Percentiles rank a stretch among this genome's conserved stretches.
These are phyloP conservation scores for Paspalum vaginatum DNA, from an alignment of 176 grass and related monocot species.

Conservation along the genomic window DNA sequence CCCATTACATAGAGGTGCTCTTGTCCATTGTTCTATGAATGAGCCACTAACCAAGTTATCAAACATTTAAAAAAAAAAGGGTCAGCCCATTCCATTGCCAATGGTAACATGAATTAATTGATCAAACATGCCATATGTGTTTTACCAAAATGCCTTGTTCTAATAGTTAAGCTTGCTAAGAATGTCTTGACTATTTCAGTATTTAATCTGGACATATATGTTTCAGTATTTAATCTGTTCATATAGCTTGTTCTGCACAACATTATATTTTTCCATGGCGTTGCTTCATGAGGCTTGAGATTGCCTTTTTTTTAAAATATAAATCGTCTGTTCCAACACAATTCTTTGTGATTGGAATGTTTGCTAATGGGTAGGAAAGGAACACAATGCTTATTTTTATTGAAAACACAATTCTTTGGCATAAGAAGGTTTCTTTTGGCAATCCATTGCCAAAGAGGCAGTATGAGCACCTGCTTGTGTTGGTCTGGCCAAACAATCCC, in stretches of 20 bases:
- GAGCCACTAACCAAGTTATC: neutral
- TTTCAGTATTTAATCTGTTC: neutral
- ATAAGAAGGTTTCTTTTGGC: neutral
- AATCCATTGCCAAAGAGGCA: neutral
- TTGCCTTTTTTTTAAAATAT: neutral
- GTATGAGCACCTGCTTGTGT: neutral
- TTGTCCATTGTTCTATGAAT: neutral
- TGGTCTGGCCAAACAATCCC: neutral
- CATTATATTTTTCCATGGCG: too few species aligned
- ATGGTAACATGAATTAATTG: neutral
- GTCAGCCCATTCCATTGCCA: neutral
- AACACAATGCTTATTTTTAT: neutral
- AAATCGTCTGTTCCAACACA: too few species aligned
- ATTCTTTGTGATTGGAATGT: neutral
- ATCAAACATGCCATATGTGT: neutral
- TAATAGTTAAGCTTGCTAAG: neutral
- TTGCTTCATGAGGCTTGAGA: neutral
- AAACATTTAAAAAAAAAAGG: neutral
- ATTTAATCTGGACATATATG: too few species aligned
- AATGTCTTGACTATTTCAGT: too few species aligned
- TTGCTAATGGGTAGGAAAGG: neutral
- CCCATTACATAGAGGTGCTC: too few species aligned
- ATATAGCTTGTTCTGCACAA: neutral
- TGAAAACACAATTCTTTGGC: neutral
- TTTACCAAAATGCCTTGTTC: neutral